phyloP scores from a whole-genome alignment of 192 early-diverging fungal species.

The Umbelopsis ramanniana region DNA sequence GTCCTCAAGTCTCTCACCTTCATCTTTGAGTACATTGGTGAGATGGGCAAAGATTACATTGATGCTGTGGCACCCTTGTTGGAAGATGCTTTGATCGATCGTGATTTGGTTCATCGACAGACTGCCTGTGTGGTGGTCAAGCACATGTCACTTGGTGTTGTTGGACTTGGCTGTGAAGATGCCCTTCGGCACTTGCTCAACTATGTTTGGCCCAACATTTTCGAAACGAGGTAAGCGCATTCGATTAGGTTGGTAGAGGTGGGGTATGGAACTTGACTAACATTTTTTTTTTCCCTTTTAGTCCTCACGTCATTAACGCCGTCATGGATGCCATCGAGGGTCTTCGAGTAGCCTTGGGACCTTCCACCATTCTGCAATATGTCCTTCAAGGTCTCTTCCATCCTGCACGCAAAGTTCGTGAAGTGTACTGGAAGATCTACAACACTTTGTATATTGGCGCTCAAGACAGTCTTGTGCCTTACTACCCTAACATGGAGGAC shows the following conservation, averaged over 20 bases:
- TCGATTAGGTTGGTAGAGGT: background rate
- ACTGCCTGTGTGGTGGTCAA: constrained; percentile 96
- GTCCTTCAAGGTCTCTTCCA: constrained; percentile 96
- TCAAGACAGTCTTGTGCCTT: constrained; percentile 92
- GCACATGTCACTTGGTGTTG: constrained; percentile 94
- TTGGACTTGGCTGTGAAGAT: constrained; percentile 91
- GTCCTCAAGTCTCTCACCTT: constrained; percentile 94
- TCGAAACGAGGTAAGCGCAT: constrained; percentile 67
- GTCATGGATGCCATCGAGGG: constrained; percentile 98
- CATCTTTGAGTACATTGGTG: constrained; percentile 99
- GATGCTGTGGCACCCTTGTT: constrained; percentile 94
- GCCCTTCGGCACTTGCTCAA: constrained; percentile 94
- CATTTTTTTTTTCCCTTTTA: constrained; percentile 21
- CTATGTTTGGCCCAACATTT: constrained; percentile 98
- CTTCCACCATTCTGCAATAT: constrained; percentile 83
- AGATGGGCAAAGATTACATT: constrained; percentile 98
- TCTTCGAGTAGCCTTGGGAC: constrained; percentile 87
- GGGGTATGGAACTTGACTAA: too few species aligned
- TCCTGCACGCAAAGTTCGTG: constrained; percentile 91
- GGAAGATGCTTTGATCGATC: constrained; percentile 96
- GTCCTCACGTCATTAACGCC: constrained; percentile 97
- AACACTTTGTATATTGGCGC: constrained; percentile 92
- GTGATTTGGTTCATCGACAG: constrained; percentile 97
- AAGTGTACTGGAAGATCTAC: constrained; percentile 99
- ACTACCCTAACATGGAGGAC: constrained; percentile 89